Percentiles rank a stretch among this genome's conserved stretches.
These are phyloP conservation scores for Cytospora leucostoma DNA, from an alignment of 2,329 filamentous ascomycete genomes.

Conservation along the genomic window DNA sequence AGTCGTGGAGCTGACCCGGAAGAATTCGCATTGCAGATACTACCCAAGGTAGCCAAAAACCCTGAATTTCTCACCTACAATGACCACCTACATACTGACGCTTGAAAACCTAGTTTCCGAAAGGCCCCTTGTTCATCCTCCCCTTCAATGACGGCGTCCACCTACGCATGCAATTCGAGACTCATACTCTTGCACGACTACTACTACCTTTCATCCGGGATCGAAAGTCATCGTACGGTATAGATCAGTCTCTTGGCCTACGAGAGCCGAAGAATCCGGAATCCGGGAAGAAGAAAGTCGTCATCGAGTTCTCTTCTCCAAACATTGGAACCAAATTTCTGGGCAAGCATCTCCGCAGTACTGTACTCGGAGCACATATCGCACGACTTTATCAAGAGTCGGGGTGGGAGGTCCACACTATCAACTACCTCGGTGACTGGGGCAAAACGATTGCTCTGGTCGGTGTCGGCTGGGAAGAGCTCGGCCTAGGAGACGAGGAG, in stretches of 20 bases:
- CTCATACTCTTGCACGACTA: slow-evolving; percentile 54
- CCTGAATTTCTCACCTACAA: not conserved
- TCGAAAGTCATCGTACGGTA: slow-evolving; percentile 58
- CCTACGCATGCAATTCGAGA: slow-evolving; percentile 67
- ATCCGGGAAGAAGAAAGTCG: slow-evolving; percentile 47
- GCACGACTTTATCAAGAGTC: slow-evolving; percentile 67
- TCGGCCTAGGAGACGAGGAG: slow-evolving; percentile 60
- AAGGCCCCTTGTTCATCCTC: slow-evolving; percentile 57
- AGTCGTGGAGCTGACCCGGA: slow-evolving; percentile 30
- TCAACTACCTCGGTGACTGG: slow-evolving; percentile 82
- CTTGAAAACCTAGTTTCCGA: slow-evolving; percentile 47
- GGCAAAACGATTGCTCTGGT: slow-evolving; percentile 71
- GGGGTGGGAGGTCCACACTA: slow-evolving; percentile 69
- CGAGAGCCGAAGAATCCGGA: slow-evolving; percentile 39
- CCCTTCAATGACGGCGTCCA: slow-evolving; percentile 59
- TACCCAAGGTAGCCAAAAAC: slow-evolving; percentile 27
- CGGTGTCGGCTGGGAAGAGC: slow-evolving; percentile 67
- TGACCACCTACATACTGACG: not conserved
- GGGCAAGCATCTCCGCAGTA: slow-evolving; percentile 72
- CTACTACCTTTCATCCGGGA: slow-evolving; percentile 62
- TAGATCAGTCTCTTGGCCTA: slow-evolving; percentile 59
- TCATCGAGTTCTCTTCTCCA: slow-evolving; percentile 74
- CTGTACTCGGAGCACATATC: slow-evolving; percentile 74
- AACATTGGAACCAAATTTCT: slow-evolving; percentile 80
- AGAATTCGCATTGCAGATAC: slow-evolving; percentile 28